These are phyloP conservation scores for Clonostachys chloroleuca DNA, from an alignment of 2,329 filamentous ascomycete species.

Conservation along the genomic window DNA sequence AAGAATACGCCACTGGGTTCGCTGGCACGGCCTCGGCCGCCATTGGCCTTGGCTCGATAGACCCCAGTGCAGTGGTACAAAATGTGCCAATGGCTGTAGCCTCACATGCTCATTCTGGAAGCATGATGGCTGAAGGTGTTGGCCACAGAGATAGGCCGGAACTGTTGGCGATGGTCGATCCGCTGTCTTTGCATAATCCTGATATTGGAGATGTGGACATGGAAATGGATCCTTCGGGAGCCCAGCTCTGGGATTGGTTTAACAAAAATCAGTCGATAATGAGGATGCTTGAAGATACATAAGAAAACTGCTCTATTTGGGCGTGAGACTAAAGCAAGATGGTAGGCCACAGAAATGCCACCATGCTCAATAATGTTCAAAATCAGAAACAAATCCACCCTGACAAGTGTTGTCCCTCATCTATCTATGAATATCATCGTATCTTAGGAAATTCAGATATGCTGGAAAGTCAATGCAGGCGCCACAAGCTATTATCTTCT, in stretches of 20 bases:
- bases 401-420: no score
- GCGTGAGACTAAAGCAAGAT: no score
- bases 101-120: no score
- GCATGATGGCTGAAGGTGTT: background rate
- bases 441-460: no score
- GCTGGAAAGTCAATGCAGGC: no score
- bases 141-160: background rate
- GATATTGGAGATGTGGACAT: constrained; percentile 3
- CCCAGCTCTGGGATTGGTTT: constrained; percentile 9
- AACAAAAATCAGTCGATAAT: constrained; percentile 10
- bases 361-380: no score
- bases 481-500: no score
- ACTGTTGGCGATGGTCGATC: background rate
- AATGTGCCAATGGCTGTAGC: no score
- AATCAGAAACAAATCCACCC: no score
- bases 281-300: constrained; percentile 8
- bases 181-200: background rate
- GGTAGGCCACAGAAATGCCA: no score
- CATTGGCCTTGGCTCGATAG: background rate
- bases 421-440: no score
- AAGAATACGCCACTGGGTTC: background rate
- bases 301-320: background rate
- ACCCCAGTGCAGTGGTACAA: no score
- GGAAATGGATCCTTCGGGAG: constrained; percentile 7
- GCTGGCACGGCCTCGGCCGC: background rate